Evolutionary conservation across 208 protist genomes (phyloP), one percentile per base, ranked within the genome.

Genomic region (Acanthamoeba royreba): DNA sequence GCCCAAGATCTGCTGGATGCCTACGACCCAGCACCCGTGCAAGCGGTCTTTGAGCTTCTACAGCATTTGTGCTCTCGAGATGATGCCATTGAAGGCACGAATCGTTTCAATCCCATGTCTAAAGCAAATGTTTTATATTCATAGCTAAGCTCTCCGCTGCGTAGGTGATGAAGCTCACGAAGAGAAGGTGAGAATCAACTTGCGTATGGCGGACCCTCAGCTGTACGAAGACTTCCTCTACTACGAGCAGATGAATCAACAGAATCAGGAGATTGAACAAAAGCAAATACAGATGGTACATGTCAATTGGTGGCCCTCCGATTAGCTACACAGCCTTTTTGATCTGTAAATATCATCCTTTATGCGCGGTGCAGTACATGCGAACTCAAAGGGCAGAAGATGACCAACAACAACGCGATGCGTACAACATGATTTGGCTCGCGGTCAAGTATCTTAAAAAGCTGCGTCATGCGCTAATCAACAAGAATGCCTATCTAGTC

Each of bases 261-360:
- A 92, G 66, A 72, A 74, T 40, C 25, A 45, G 19, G 88, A 92
- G 8, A 11, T 61, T 3, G 88, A 92, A 46, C 66, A 83, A 33
- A 72, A 81, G 28, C 88, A 92, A 43, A 92, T 92, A 5, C 88
- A 92, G 47, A n/a, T n/a, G n/a, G n/a, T n/a, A n/a, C n/a, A n/a
- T n/a, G n/a, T n/a, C n/a, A n/a, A n/a, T n/a, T n/a, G n/a, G n/a
- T n/a, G n/a, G n/a, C n/a, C n/a, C n/a, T n/a, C n/a, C n/a, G n/a
- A n/a, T n/a, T n/a, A n/a, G n/a, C n/a, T n/a, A n/a, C n/a, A n/a
- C n/a, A n/a, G n/a, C n/a, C n/a, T n/a, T n/a, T n/a, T n/a, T n/a
- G n/a, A n/a, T n/a, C n/a, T n/a, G n/a, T n/a, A n/a, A n/a, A n/a
- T n/a, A n/a, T n/a, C n/a, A n/a, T n/a, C n/a, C n/a, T n/a, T n/a